A percentile compares a stretch with the other conserved stretches of the same genome.
phyloP scores from a whole-genome alignment of 768 basidiomycete genomes.

The Leccinum variicolor region DNA sequence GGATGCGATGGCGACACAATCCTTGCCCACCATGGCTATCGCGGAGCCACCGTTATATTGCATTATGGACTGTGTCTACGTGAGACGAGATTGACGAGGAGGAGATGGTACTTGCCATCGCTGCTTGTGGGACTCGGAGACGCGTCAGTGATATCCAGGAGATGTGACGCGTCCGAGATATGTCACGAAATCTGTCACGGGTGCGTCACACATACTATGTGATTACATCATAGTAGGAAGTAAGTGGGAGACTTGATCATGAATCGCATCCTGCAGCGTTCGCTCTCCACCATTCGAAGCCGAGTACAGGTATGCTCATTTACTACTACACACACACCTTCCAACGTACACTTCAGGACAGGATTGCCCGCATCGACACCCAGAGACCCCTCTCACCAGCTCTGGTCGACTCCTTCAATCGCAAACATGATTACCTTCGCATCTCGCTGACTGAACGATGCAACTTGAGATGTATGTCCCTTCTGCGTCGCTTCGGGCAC shows the following conservation, averaged over 20 bases:
- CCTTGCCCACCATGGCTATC: conserved; percentile 98
- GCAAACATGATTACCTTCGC: conserved; percentile 82
- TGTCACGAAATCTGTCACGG: conserved; percentile 13
- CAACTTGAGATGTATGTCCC: conserved; percentile 71
- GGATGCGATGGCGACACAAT: conserved; percentile 97
- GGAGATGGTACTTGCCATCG: conserved; percentile 20
- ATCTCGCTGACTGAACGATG: conserved; percentile 86
- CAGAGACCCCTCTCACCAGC: conserved; percentile 45
- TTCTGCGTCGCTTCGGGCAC: background rate
- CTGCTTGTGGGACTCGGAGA: conserved; percentile 9
- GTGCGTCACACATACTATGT: background rate
- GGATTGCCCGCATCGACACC: conserved; percentile 53
- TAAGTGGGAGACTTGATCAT: background rate
- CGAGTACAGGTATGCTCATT: conserved; percentile 19
- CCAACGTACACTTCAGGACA: conserved; percentile 38
- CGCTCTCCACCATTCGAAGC: conserved; percentile 12
- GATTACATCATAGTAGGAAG: background rate
- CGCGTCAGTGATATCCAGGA: conserved; percentile 16
- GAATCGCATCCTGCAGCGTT: conserved; percentile 11
- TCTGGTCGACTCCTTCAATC: conserved; percentile 62
- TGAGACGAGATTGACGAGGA: conserved; percentile 3
- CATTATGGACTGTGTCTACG: conserved; percentile 71
- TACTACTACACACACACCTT: background rate
- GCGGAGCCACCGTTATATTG: conserved; percentile 96
- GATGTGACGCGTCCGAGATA: conserved; percentile 20